phyloP scores from a whole-genome alignment of 2,329 filamentous ascomycete genomes.

The Clonostachys rosea region DNA sequence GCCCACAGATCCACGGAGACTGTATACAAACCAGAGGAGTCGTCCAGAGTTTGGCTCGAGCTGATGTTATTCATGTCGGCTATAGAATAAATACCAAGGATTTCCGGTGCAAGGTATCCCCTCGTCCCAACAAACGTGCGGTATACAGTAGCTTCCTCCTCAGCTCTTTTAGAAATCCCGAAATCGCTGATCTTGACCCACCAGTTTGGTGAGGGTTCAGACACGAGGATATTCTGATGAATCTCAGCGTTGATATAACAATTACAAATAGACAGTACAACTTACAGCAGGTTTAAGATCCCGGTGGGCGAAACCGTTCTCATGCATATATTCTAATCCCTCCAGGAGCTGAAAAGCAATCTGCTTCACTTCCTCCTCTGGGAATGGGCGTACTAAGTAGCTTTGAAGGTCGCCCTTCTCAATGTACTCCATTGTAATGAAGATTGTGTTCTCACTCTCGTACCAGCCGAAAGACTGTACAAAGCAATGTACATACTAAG shows the following conservation, averaged over 20 bases:
- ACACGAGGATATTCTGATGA: background rate
- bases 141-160: no score
- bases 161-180: no score
- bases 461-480: constrained; percentile 8
- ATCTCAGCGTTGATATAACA: no score
- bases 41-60: no score
- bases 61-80: background rate
- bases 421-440: constrained; percentile 8
- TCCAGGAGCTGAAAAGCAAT: constrained; percentile 6
- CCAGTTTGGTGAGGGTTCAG: no score
- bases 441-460: constrained; percentile 3
- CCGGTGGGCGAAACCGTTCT: constrained; percentile 9
- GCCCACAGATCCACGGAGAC: constrained; percentile 1
- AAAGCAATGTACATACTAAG: constrained; percentile 8
- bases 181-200: no score
- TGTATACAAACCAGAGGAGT: background rate
- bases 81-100: background rate
- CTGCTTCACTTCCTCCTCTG: constrained; percentile 3
- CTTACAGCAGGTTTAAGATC: constrained; percentile 7
- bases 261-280: no score
- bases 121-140: no score
- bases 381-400: constrained; percentile 1
- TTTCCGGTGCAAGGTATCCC: no score
- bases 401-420: constrained; percentile 5
- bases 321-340: constrained; percentile 9